phyloP scores from a whole-genome alignment of 2,329 filamentous ascomycete genomes.

The Cryphonectria parasitica region DNA sequence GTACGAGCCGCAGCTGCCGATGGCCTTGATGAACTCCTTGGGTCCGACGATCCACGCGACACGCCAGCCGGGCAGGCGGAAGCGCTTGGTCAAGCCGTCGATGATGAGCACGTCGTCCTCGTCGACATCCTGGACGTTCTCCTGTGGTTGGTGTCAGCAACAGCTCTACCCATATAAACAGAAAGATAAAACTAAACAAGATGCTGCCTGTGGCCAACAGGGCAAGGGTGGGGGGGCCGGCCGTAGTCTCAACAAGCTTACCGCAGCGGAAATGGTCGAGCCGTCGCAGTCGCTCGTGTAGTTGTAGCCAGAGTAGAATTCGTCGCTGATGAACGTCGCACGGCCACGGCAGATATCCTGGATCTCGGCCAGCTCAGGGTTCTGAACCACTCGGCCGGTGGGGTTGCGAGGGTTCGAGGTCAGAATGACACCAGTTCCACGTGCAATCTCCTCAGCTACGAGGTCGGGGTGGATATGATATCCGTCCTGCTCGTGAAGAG shows the following conservation, averaged over 20 bases:
- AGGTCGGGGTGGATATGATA: slow-evolving; percentile 95
- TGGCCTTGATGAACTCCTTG: slow-evolving; percentile 94
- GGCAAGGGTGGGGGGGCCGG: not conserved
- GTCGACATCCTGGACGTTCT: slow-evolving; percentile 88
- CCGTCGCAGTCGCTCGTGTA: slow-evolving; percentile 93
- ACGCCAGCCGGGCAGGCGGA: slow-evolving; percentile 93
- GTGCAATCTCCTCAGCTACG: slow-evolving; percentile 87
- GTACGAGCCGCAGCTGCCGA: slow-evolving; percentile 90
- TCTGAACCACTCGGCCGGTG: slow-evolving; percentile 83
- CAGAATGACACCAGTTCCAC: slow-evolving; percentile 84
- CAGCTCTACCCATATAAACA: not conserved
- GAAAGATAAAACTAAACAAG: not conserved
- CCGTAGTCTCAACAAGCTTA: slow-evolving; percentile 22
- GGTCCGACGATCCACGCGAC: slow-evolving; percentile 96
- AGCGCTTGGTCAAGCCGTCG: slow-evolving; percentile 94
- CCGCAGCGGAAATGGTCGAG: slow-evolving; percentile 80
- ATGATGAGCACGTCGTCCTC: slow-evolving; percentile 92
- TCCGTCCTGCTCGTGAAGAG: slow-evolving; percentile 79
- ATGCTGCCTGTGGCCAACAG: not conserved
- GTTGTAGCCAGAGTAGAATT: slow-evolving; percentile 97
- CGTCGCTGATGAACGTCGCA: slow-evolving; percentile 91
- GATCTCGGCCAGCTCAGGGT: slow-evolving; percentile 84
- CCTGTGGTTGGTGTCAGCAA: slow-evolving; percentile 38
- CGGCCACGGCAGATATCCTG: slow-evolving; percentile 91
- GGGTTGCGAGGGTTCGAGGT: slow-evolving; percentile 97